Evolutionary conservation across 2,329 filamentous ascomycete species (phyloP).

Genomic region (Colletotrichum tamarilloi): DNA sequence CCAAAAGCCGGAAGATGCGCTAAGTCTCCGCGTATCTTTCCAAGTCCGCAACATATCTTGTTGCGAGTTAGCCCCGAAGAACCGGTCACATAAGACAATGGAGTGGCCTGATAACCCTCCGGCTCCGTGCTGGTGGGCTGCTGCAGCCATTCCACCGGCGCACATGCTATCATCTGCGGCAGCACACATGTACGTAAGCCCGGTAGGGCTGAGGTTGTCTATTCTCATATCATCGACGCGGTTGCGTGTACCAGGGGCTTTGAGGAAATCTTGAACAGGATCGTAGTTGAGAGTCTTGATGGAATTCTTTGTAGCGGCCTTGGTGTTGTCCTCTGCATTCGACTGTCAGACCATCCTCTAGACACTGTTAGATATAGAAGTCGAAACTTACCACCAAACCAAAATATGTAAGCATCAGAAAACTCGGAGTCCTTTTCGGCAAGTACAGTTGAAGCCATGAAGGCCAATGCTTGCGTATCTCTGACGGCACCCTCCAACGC

Average conservation of each 20-base stretch:
- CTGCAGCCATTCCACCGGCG: not conserved
- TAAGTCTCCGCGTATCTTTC: not conserved
- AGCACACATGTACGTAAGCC: constrained; percentile 16
- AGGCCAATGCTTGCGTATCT: not conserved
- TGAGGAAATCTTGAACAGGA: not conserved
- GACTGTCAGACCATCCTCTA: not conserved
- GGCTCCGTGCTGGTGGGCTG: not conserved
- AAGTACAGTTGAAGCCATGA: not conserved
- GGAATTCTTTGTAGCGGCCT: not conserved
- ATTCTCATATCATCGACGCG: not conserved
- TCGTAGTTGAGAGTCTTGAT: constrained; percentile 7
- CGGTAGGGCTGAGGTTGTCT: constrained; percentile 14
- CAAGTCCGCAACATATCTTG: constrained; percentile 3
- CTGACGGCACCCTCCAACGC: not conserved
- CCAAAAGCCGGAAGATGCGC: not conserved
- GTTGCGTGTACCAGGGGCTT: not conserved
- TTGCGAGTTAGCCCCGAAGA: not conserved
- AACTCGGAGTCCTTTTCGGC: not conserved
- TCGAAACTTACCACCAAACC: not conserved
- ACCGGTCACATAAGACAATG: not conserved
- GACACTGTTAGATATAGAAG: not conserved
- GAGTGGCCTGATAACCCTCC: not conserved
- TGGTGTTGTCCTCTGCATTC: not conserved
- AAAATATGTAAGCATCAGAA: not conserved
- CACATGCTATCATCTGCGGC: not conserved